Percentiles rank a stretch among this genome's conserved stretches.
Evolutionary conservation across 2,329 filamentous ascomycete genomes (phyloP).

Genomic region (Botryotinia convoluta): DNA sequence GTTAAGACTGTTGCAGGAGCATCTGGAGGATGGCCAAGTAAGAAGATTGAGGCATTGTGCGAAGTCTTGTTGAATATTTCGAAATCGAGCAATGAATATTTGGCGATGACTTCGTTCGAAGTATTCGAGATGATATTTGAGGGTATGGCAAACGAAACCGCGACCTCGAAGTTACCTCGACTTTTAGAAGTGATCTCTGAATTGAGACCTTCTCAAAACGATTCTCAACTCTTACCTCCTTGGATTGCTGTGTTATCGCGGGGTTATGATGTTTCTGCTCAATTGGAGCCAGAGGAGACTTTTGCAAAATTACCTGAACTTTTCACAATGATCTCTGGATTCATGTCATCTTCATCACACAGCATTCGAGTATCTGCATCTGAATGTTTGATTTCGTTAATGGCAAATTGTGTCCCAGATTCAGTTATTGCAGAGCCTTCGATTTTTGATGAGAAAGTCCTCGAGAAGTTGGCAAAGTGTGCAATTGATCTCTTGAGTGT

Average conservation of each 20-base stretch:
- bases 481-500: constrained; percentile 76
- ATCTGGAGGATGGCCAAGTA: constrained; percentile 92
- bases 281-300: constrained; percentile 84
- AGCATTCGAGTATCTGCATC: constrained; percentile 94
- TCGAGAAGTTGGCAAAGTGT: constrained; percentile 75
- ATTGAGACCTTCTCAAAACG: constrained; percentile 85
- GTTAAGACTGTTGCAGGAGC: constrained; percentile 85
- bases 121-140: constrained; percentile 97
- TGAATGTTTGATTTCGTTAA: constrained; percentile 89
- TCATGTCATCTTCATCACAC: constrained; percentile 81
- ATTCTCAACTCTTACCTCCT: constrained; percentile 89
- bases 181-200: constrained; percentile 90
- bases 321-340: constrained; percentile 75
- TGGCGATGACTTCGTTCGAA: constrained; percentile 94
- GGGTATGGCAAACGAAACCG: constrained; percentile 80
- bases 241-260: constrained; percentile 96
- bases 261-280: constrained; percentile 89
- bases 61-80: constrained; percentile 87
- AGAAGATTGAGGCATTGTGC: constrained; percentile 89
- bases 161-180: constrained; percentile 83
- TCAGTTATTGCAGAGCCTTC: constrained; percentile 84
- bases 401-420: constrained; percentile 83
- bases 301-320: constrained; percentile 86
- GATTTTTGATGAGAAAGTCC: constrained; percentile 84
- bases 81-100: constrained; percentile 85